Percentiles rank a stretch among this genome's conserved stretches.
Conservation (phyloP, 495 filamentous ascomycete species). For the Penicillium subrubescens region DNA sequence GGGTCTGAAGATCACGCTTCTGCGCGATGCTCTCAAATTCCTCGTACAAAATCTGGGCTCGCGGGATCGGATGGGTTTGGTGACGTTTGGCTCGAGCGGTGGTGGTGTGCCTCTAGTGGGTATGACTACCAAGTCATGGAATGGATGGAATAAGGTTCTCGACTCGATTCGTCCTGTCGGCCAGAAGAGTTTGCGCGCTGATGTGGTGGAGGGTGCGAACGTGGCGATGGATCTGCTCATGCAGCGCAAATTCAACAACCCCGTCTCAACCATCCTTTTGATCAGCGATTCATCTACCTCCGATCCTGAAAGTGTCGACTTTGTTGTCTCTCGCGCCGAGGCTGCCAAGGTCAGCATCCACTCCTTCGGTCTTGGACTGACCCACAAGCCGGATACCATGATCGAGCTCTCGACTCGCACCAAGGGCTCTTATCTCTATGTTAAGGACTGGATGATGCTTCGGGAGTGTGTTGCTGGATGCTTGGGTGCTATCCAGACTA, state of each 20-base stretch:
- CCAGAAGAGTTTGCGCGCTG: conserved; percentile 93
- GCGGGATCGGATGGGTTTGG: conserved; percentile 92
- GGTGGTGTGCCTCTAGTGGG: conserved; percentile 95
- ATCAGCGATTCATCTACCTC: conserved; percentile 99
- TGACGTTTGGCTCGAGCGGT: conserved; percentile 94
- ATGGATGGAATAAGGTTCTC: conserved; percentile 85
- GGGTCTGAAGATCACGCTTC: conserved; percentile 92
- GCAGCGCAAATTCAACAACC: conserved; percentile 96
- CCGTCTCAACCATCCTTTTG: conserved; percentile 91
- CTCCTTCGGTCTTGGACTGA: conserved; percentile 93
- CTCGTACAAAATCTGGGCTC: conserved; percentile 91
- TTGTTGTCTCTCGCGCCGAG: conserved; percentile 96
- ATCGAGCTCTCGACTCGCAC: conserved; percentile 95
- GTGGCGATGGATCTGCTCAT: conserved; percentile 99
- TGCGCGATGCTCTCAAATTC: conserved; percentile 93
- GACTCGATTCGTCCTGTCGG: conserved; percentile 89
- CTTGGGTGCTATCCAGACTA: conserved; percentile 88
- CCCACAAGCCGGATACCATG: conserved; percentile 98
- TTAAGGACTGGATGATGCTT: conserved; percentile 99
- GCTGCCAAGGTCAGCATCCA: conserved; percentile 97
- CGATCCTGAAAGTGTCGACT: conserved; percentile 94
- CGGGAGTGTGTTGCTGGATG: conserved; percentile 96
- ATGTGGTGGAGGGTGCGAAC: conserved; percentile 97
- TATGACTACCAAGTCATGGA: conserved; percentile 94
- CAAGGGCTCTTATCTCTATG: conserved; percentile 96